phyloP scores from a whole-genome alignment of 2,329 filamentous ascomycete species.

The Aspergillus sp. region DNA sequence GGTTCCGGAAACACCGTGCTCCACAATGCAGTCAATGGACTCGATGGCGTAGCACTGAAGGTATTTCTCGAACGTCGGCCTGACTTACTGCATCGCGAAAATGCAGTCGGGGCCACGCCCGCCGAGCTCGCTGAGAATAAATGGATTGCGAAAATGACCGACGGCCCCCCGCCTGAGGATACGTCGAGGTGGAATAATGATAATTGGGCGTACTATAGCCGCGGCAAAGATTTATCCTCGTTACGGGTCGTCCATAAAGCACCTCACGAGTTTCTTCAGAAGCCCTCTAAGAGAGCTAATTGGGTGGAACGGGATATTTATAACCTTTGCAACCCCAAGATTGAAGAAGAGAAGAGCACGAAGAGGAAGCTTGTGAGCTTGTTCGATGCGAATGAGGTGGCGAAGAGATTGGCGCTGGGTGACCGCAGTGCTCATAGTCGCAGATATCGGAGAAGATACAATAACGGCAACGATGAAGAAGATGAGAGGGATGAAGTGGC shows the following conservation, averaged over 20 bases:
- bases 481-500: slow-evolving; percentile 15
- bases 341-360: slow-evolving; percentile 17
- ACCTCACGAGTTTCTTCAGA: slow-evolving; percentile 9
- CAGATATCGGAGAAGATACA: not conserved
- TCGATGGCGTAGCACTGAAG: slow-evolving; percentile 58
- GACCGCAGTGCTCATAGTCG: not conserved
- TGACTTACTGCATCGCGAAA: slow-evolving; percentile 67
- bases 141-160: slow-evolving; percentile 28
- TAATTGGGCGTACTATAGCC: not conserved
- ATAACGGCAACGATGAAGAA: not conserved
- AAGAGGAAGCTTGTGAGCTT: slow-evolving; percentile 58
- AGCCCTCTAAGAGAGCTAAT: not conserved
- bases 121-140: slow-evolving; percentile 50
- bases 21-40: slow-evolving; percentile 40
- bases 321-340: slow-evolving; percentile 34
- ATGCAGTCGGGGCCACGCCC: slow-evolving; percentile 73
- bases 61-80: slow-evolving; percentile 54
- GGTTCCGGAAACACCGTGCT: slow-evolving; percentile 45
- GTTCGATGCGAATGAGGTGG: slow-evolving; percentile 62
- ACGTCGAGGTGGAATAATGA: not conserved
- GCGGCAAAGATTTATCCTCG: not conserved
- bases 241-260: not conserved
- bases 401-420: slow-evolving; percentile 47
- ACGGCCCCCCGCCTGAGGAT: slow-evolving; percentile 13
- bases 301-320: slow-evolving; percentile 26